These are phyloP conservation scores for Rhododendron simsii DNA, from an alignment of 148 eudicot species.

Conservation along the genomic window DNA sequence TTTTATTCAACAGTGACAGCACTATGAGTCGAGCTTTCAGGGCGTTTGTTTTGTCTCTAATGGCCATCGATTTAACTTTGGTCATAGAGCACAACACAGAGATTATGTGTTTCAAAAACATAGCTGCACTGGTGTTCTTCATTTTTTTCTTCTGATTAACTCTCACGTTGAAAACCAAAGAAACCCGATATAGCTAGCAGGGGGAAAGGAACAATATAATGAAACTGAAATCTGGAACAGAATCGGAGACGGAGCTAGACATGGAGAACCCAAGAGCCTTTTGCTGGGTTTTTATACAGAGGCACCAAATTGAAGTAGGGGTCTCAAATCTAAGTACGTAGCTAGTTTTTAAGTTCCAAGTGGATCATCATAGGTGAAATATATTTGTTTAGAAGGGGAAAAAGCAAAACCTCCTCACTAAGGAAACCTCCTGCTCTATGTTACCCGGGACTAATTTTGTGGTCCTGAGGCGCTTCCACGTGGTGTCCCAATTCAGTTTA, in stretches of 20 bases:
- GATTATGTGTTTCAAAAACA: constrained; percentile 36
- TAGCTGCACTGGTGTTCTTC: constrained; percentile 49
- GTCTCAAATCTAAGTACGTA: neutral
- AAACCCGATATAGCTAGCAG: neutral
- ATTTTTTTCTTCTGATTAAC: constrained; percentile 7
- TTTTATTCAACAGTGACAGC: constrained; percentile 48
- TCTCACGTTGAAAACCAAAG: neutral
- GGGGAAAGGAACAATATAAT: neutral
- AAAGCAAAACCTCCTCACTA: constrained; percentile 17
- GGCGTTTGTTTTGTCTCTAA: constrained; percentile 49
- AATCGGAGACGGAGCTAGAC: neutral
- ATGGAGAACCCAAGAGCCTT: neutral
- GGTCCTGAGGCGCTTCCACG: too few species aligned
- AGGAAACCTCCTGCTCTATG: neutral
- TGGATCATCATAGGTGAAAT: neutral
- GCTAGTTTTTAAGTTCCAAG: neutral
- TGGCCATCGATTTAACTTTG: constrained; percentile 43
- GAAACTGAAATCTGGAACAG: neutral
- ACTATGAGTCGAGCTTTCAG: constrained; percentile 40
- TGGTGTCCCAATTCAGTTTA: too few species aligned
- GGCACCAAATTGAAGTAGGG: neutral
- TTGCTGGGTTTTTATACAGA: constrained; percentile 1
- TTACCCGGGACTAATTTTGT: neutral
- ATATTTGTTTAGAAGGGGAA: neutral
- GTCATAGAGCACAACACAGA: constrained; percentile 39